These are phyloP conservation scores for Ascosphaera apis DNA, from an alignment of 2,329 filamentous ascomycete genomes.

Conservation along the genomic window DNA sequence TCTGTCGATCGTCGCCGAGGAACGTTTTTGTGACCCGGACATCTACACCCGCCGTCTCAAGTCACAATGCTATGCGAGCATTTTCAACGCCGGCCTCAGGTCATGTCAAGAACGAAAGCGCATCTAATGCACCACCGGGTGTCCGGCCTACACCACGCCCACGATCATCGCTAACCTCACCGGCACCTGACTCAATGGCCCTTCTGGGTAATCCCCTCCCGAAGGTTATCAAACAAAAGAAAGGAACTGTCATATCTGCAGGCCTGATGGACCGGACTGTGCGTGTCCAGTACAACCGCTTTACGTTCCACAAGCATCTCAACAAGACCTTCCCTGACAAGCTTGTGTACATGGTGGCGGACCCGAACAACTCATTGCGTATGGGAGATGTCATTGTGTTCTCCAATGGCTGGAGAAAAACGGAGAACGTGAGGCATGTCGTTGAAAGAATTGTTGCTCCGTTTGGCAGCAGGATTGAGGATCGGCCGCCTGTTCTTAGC, in stretches of 20 bases:
- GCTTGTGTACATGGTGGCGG: conserved; percentile 14
- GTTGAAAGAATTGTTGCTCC: conserved; percentile 21
- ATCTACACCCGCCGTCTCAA: too few relatives aligned
- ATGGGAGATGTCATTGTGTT: conserved; percentile 23
- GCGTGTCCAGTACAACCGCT: conserved; percentile 15
- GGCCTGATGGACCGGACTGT: conserved; percentile 20
- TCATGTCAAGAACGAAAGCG: too few relatives aligned
- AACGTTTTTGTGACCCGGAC: too few relatives aligned
- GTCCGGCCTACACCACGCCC: neutral
- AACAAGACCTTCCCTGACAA: conserved; percentile 16
- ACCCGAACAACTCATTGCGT: conserved; percentile 19
- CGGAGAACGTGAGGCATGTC: conserved; percentile 17
- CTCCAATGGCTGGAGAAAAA: conserved; percentile 17
- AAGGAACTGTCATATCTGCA: conserved; percentile 19
- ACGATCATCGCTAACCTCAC: neutral
- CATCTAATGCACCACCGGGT: too few relatives aligned
- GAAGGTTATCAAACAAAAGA: conserved; percentile 8
- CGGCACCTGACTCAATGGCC: neutral
- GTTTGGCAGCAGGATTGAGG: conserved; percentile 15
- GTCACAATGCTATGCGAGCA: too few relatives aligned
- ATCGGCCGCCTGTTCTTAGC: conserved; percentile 16
- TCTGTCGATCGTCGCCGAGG: too few relatives aligned
- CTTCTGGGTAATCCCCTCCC: neutral
- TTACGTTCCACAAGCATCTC: conserved; percentile 15
- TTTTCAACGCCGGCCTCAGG: too few relatives aligned